A percentile compares a stretch with the other conserved stretches of the same genome.
These are phyloP conservation scores for Macrocystidia cucumis DNA, from an alignment of 1,284 basidiomycete genomes.

Conservation along the genomic window DNA sequence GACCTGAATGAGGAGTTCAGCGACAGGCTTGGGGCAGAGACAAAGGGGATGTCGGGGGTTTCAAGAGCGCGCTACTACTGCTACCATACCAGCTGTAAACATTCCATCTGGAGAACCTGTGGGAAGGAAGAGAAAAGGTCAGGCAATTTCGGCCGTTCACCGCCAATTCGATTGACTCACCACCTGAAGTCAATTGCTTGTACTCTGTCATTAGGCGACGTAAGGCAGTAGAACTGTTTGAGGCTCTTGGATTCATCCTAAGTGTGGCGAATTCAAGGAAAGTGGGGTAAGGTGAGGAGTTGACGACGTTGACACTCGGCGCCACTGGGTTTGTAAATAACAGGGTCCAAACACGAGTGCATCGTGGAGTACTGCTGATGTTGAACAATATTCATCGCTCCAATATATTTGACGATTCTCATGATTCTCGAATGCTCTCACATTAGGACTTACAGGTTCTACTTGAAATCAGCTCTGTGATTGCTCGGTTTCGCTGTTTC, in stretches of 20 bases:
- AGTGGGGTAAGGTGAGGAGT: neutral
- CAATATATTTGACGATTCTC: no score
- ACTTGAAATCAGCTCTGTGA: no score
- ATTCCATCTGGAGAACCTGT: conserved; percentile 83
- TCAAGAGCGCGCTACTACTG: no score
- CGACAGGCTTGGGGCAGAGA: conserved; percentile 5
- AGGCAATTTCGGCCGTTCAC: conserved; percentile 4
- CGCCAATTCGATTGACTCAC: conserved; percentile 16
- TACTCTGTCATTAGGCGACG: conserved; percentile 90
- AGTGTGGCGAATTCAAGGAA: conserved; percentile 5
- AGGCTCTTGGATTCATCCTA: conserved; percentile 32
- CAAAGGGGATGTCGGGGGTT: no score
- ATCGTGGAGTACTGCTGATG: no score
- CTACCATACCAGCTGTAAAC: conserved; percentile 85
- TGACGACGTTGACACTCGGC: conserved; percentile 2
- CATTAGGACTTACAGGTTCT: no score
- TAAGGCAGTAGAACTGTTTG: conserved; percentile 57
- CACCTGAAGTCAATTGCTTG: conserved; percentile 69
- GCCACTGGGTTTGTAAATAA: no score
- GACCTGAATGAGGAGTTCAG: conserved; percentile 39
- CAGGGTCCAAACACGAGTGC: no score
- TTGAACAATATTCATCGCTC: no score
- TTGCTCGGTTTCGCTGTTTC: no score
- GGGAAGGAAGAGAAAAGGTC: conserved; percentile 6
- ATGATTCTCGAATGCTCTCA: no score